Conservation (phyloP, 2,329 filamentous ascomycete species). For the Phialocephala sp. region DNA sequence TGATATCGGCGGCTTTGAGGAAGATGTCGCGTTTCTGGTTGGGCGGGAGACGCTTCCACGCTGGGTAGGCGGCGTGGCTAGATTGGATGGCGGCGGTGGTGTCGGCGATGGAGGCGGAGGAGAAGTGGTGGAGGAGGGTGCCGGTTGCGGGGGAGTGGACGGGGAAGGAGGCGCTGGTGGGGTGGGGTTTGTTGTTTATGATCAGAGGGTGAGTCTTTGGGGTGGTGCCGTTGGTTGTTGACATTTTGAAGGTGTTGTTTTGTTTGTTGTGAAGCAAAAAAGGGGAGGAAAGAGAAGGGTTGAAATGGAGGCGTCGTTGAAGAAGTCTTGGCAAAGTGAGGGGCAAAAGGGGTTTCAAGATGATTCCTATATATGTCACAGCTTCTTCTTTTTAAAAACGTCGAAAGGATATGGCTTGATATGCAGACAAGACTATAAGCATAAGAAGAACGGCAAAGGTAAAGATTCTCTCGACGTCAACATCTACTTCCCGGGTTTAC, state of each 20-base stretch:
- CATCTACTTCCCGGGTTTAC: constrained; percentile 4
- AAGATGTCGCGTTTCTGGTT: constrained; percentile 71
- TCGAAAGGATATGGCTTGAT: not conserved
- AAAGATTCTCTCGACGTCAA: not conserved
- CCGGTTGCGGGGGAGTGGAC: constrained; percentile 62
- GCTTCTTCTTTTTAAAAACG: not conserved
- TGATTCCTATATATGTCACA: not conserved
- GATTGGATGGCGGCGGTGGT: constrained; percentile 58
- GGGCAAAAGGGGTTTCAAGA: not conserved
- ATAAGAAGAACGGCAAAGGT: not conserved
- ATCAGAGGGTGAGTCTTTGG: constrained; percentile 44
- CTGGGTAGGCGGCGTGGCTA: constrained; percentile 70
- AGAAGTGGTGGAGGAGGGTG: constrained; percentile 59
- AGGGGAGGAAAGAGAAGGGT: not conserved
- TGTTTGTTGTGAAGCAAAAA: not conserved
- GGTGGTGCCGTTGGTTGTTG: not conserved
- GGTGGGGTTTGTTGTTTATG: constrained; percentile 52
- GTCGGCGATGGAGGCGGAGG: constrained; percentile 60
- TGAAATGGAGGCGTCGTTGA: not conserved
- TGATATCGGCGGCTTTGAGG: constrained; percentile 68
- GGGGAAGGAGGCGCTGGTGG: constrained; percentile 55
- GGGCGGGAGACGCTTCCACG: constrained; percentile 70
- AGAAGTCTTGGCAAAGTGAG: not conserved
- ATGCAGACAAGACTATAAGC: not conserved
- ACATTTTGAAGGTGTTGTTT: not conserved